Conservation (phyloP, 805 yeast species). For the Nadsonia fulvescens region DNA sequence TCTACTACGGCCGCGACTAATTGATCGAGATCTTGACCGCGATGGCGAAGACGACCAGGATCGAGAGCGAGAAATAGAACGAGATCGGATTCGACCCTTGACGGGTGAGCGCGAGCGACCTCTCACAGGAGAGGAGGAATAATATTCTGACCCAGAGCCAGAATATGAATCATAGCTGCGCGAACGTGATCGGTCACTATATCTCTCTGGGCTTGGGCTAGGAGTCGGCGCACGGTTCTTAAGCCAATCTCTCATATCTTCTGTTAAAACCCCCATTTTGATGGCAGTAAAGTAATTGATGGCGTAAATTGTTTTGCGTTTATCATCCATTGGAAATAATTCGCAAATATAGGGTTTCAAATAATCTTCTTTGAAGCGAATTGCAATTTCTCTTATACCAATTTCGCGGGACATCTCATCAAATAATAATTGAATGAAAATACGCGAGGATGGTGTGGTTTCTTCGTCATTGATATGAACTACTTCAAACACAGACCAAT, state of each 20-base stretch:
- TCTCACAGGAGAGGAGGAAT: too few species aligned
- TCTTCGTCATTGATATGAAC: conserved; percentile 49
- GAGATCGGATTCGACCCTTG: conserved; percentile 1
- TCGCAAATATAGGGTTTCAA: conserved; percentile 32
- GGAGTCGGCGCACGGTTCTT: conserved; percentile 12
- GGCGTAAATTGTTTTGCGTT: conserved; percentile 35
- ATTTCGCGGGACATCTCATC: conserved; percentile 63
- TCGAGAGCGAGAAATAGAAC: conserved; percentile 1
- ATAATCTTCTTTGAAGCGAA: conserved; percentile 33
- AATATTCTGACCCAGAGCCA: too few species aligned
- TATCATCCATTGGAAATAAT: conserved; percentile 39
- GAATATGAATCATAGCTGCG: too few species aligned
- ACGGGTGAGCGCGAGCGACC: too few species aligned
- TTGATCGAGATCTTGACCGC: conserved; percentile 10
- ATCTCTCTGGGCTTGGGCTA: too few species aligned
- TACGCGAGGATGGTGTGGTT: conserved; percentile 63
- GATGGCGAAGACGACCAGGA: conserved; percentile 5
- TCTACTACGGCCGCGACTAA: background rate
- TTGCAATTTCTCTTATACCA: conserved; percentile 36
- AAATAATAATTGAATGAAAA: conserved; percentile 64
- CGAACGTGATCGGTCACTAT: too few species aligned
- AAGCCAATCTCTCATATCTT: conserved; percentile 46
- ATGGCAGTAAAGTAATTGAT: conserved; percentile 89
- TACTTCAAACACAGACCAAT: conserved; percentile 39
- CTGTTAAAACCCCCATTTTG: conserved; percentile 71